Evolutionary conservation across 2,329 filamentous ascomycete genomes (phyloP), one percentile per base, ranked within the genome.

Genomic region (Trichoderma oligosporum): DNA sequence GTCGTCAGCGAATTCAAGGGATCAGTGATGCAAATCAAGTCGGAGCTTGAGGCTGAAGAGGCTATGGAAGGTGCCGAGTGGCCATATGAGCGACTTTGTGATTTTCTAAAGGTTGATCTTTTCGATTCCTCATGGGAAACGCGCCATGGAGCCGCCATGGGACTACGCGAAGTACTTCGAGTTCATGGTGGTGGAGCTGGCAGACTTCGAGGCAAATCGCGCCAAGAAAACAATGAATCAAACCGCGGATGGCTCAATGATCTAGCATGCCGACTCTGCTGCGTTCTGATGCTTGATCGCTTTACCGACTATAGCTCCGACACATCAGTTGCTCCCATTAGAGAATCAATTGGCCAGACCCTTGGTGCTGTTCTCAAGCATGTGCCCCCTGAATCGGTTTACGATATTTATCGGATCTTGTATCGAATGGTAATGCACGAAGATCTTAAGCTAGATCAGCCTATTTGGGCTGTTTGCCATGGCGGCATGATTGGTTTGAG

Each of bases 221-320:
- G 84, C 62, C 67, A 74, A 25, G 86, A 95, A 65, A 99, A 99
- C 67, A 84, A 96, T 66, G 69, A 73, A 1, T 78, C 89, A 42
- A 99, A 97, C 66, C 83, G 87, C 60, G 82, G 79, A 68, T 99
- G 91, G 91, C 82, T 99, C 18, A 89, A 97, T 67, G 93, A 99
- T 67, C 80, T 99, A 51, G 91, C 92, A n/a, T 97, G 92, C 67
- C 88, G 94, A 24, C 82, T 99, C 47, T 93, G 92, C 71, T 96
- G 90, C 69, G 92, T 99, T 52, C 87, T 99, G 66, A 97, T 99
- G 86, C 84, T 99, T 14, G 94, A 99, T 74, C 86, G 92, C 53
- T 99, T 99, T 68, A 95, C 92, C 57, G 94, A 99, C 69, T 99
- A 97, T 74, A 94, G 95, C 59, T 96, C 92, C 4, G 94, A 99